Evolutionary conservation across 176 grass and related monocot genomes (phyloP), one percentile per base, ranked within the genome.

Genomic region (Melocanna baccifera): DNA sequence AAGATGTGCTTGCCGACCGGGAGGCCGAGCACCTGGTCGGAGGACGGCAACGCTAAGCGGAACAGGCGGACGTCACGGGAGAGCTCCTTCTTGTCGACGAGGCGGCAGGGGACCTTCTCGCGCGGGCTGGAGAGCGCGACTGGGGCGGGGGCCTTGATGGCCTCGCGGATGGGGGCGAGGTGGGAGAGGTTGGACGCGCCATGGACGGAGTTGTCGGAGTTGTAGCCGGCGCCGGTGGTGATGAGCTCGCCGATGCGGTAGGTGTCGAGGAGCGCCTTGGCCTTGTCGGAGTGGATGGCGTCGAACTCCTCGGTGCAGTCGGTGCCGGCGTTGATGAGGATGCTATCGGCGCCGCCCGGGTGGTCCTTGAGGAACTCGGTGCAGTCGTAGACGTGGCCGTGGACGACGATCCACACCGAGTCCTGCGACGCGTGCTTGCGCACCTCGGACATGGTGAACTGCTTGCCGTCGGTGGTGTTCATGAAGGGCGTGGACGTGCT

Each of bases 241-340:
- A 94, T 89, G 66, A 97, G 90, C 88, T 92, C 90, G 53, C 94
- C 94, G 56, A 97, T 73, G 70, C 94, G 88, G 88, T 97, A 92
- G 4, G 90, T 84, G 74, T 94, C 90, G 65, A 97, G 86, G 28
- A 94, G 69, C 42, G 84, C 77, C 88, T 92, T 97, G n/a, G 94
- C 92, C 89, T 91, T 97, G 90, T 92, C 90, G 32, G 90, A 92
- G 78, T 99, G 96, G 78, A 99, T 99, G 65, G 96, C 89, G 75
- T 96, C 96, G 80, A 99, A 99, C 81, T 99, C 96, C 86, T 99
- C 93, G 9, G 96, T 94, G 93, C 96, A 99, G 80, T 99, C 96
- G 5, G 69, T 26, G 77, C 96, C 96, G 16, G 96, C 93, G 51
- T 99, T 96, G 91, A 99, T 95, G 77, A 99, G 90, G 83, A 99